phyloP scores from a whole-genome alignment of 169 alveolate genomes.

The Plasmodium knowlesi region DNA sequence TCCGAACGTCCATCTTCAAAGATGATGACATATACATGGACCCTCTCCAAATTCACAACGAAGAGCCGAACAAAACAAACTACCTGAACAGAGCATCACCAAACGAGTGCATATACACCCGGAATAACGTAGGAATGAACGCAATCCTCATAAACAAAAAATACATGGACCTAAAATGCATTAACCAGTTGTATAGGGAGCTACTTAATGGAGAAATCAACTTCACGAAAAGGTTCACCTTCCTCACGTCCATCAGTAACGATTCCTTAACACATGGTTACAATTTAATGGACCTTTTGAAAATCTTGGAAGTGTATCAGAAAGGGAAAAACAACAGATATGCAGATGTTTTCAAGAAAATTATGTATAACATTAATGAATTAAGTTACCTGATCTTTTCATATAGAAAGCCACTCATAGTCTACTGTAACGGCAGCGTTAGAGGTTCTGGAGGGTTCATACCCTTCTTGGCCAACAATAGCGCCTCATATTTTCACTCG shows the following conservation, averaged over 20 bases:
- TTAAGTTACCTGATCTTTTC: slow-evolving; percentile 78
- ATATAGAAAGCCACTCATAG: slow-evolving; percentile 81
- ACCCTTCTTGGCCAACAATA: slow-evolving; percentile 77
- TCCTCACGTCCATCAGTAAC: slow-evolving; percentile 79
- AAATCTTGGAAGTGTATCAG: slow-evolving; percentile 78
- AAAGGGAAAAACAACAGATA: slow-evolving; percentile 28
- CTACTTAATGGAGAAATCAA: slow-evolving; percentile 81
- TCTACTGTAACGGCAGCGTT: slow-evolving; percentile 82
- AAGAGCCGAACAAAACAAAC: slow-evolving; percentile 38
- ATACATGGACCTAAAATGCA: slow-evolving; percentile 62
- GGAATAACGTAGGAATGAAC: slow-evolving; percentile 64
- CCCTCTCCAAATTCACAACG: slow-evolving; percentile 64
- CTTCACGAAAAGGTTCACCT: slow-evolving; percentile 80
- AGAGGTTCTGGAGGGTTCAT: slow-evolving; percentile 80
- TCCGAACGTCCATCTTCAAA: slow-evolving; percentile 57
- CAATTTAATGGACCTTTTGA: slow-evolving; percentile 69
- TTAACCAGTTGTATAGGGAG: slow-evolving; percentile 75
- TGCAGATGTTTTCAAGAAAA: slow-evolving; percentile 43
- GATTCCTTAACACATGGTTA: slow-evolving; percentile 68
- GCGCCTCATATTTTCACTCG: slow-evolving; percentile 82
- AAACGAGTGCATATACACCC: slow-evolving; percentile 26
- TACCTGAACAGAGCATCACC: slow-evolving; percentile 23
- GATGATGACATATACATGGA: slow-evolving; percentile 67
- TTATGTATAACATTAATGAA: slow-evolving; percentile 76
- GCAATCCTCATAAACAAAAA: slow-evolving; percentile 32